Conservation (phyloP, 352 stramenopile genomes). For the Globisporangium heterothallicum region DNA sequence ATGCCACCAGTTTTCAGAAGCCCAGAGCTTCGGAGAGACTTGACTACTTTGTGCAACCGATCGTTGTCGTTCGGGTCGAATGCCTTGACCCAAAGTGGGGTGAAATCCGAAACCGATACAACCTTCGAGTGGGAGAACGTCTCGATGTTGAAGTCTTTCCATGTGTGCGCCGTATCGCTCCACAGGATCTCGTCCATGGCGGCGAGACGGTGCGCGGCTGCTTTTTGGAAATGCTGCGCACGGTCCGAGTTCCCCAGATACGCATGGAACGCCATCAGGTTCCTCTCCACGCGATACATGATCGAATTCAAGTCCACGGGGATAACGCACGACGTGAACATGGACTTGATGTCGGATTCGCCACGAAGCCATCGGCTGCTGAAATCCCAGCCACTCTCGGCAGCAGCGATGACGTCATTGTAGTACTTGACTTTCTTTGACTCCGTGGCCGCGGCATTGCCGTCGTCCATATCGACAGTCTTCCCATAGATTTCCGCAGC, state of each 20-base stretch:
- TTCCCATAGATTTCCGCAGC: slow-evolving; percentile 59
- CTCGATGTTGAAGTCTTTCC: slow-evolving; percentile 74
- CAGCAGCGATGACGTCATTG: slow-evolving; percentile 75
- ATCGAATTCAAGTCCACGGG: slow-evolving; percentile 85
- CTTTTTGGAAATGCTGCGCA: slow-evolving; percentile 37
- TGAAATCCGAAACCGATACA: slow-evolving; percentile 64
- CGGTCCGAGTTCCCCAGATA: slow-evolving; percentile 36
- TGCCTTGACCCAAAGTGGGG: slow-evolving; percentile 71
- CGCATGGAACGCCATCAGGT: slow-evolving; percentile 60
- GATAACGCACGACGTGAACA: slow-evolving; percentile 61
- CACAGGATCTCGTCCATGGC: slow-evolving; percentile 76
- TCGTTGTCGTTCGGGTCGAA: slow-evolving; percentile 40
- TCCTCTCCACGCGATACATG: slow-evolving; percentile 73
- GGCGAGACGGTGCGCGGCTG: slow-evolving; percentile 28
- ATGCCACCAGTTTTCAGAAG: slow-evolving; percentile 64
- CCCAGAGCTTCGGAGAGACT: slow-evolving; percentile 44
- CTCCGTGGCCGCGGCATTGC: slow-evolving; percentile 29
- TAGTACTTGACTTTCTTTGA: slow-evolving; percentile 71
- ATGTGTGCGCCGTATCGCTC: slow-evolving; percentile 42
- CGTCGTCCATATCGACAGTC: slow-evolving; percentile 22
- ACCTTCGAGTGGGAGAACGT: slow-evolving; percentile 34
- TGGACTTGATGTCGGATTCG: slow-evolving; percentile 58
- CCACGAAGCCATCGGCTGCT: slow-evolving; percentile 79
- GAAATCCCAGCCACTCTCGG: slow-evolving; percentile 91
- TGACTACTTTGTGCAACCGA: slow-evolving; percentile 41